Base-by-base conservation (phyloP, 306 rosid genomes). In the Sechiopsis laciniata region DNA sequence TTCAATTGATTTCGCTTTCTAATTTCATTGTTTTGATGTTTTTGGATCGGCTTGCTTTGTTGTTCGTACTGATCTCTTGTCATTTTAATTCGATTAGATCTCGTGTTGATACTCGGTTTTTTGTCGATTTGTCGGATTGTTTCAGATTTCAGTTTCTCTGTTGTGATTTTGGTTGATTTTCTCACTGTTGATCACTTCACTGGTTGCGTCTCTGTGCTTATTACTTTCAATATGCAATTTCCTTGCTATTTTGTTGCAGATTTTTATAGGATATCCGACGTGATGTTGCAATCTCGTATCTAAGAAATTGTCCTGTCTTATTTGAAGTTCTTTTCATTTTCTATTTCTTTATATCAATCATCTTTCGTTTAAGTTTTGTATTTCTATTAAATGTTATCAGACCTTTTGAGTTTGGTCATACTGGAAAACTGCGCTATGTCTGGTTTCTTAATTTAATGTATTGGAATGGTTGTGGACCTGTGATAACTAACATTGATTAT, bases 151-250 rank as follows among this genome's bases (percentile, higher is more conserved):
- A 19, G 1, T 5, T 37, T 40, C 40, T 37, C 13, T 37, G 0
- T 14, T 8, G 5, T 35, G 69, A 5, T 63, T 63, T 16, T 7
- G 2, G 7, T 8, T n/a, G 2, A 20, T 32, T 63, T 63, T 35
- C 66, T 60, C 58, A 60, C 42, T 60, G 8, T 22, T 56, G 32
- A 20, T 2, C 7, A 56, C 14, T 56, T 20, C 20, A 15, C 20
- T 65, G 35, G 35, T 45, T 10, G 35, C 10, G 10, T 10, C 78
- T 82, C 80, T 55, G 71, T 79, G 37, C 37, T 32, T 48, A 53
- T 70, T 46, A 2, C 45, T 71, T 16, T 32, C 37, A 32, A 32
- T 4, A 32, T 16, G 58, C 21, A 32, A 19, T 67, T 67, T 46
- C 55, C 12, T 42, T 20, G n/a, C 19, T 45, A 5, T 51, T 45